Conservation (phyloP, 176 grass and related monocot species). For the Eragrostis curvula region DNA sequence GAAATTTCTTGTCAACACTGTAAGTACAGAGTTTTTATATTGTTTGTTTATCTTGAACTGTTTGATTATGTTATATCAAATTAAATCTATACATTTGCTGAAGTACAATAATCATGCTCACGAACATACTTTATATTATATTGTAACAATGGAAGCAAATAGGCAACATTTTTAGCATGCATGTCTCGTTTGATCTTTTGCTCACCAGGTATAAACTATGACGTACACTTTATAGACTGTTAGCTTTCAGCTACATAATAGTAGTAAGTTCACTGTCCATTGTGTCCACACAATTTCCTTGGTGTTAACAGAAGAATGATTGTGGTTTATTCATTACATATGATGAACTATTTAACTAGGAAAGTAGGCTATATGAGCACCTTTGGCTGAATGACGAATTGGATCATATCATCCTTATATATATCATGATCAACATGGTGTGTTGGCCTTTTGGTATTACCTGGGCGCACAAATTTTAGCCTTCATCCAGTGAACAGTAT, state of each 20-base stretch:
- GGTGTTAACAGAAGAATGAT: not conserved
- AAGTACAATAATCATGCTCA: not conserved
- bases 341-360: conserved; percentile 9
- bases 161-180: not conserved
- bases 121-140: not conserved
- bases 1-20: conserved; percentile 78
- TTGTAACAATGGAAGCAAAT: not conserved
- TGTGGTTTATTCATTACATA: not conserved
- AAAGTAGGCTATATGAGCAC: conserved; percentile 4
- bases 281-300: not conserved
- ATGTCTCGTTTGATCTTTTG: not conserved
- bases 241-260: not conserved
- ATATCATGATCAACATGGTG: not conserved
- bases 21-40: conserved; percentile 38
- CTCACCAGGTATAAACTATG: not conserved
- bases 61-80: not conserved
- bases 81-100: not conserved
- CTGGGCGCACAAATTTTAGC: conserved; percentile 1
- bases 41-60: not conserved
- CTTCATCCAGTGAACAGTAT: not conserved
- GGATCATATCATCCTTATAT: not conserved
- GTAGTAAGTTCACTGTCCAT: not conserved
- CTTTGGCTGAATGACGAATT: not conserved
- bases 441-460: not conserved
- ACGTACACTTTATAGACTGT: not conserved